Evolutionary conservation across 768 basidiomycete species (phyloP).

Genomic region (Tubosaeta sp.): DNA sequence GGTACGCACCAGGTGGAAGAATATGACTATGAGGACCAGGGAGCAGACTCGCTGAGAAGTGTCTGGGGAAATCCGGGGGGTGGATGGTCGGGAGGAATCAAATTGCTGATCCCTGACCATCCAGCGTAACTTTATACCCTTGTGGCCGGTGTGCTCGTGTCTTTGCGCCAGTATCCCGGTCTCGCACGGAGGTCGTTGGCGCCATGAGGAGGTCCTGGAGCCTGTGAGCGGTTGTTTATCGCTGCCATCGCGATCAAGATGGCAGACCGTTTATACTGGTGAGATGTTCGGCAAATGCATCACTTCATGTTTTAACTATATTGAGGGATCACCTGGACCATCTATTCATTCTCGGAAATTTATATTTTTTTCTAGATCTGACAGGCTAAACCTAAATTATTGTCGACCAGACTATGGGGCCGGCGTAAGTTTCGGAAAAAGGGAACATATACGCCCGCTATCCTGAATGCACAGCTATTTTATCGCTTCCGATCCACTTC

Average conservation of each 20-base stretch:
- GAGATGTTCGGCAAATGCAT: constrained; percentile 23
- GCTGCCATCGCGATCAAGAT: constrained; percentile 25
- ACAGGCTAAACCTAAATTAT: constrained; percentile 12
- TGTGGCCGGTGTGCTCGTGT: constrained; percentile 14
- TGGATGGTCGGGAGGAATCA: constrained; percentile 6
- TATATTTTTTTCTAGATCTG: constrained; percentile 18
- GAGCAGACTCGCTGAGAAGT: not conserved
- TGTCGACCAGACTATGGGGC: constrained; percentile 9
- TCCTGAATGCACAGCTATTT: constrained; percentile 8
- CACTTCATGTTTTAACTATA: constrained; percentile 24
- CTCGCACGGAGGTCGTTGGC: constrained; percentile 7
- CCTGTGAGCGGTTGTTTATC: constrained; percentile 21
- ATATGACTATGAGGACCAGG: not conserved
- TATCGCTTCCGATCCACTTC: constrained; percentile 5
- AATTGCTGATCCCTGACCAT: constrained; percentile 13
- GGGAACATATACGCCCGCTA: constrained; percentile 5
- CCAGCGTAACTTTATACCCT: constrained; percentile 24
- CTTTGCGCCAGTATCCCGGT: constrained; percentile 8
- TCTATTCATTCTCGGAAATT: constrained; percentile 24
- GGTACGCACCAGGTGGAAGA: constrained; percentile 15
- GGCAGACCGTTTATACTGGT: constrained; percentile 18
- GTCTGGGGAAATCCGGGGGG: constrained; percentile 2
- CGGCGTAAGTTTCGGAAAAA: constrained; percentile 6
- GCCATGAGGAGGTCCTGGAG: constrained; percentile 21
- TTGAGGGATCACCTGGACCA: constrained; percentile 22